A percentile compares a stretch with the other conserved stretches of the same genome.
phyloP scores from a whole-genome alignment of 208 protist genomes.

The Angomonas desouzai region DNA sequence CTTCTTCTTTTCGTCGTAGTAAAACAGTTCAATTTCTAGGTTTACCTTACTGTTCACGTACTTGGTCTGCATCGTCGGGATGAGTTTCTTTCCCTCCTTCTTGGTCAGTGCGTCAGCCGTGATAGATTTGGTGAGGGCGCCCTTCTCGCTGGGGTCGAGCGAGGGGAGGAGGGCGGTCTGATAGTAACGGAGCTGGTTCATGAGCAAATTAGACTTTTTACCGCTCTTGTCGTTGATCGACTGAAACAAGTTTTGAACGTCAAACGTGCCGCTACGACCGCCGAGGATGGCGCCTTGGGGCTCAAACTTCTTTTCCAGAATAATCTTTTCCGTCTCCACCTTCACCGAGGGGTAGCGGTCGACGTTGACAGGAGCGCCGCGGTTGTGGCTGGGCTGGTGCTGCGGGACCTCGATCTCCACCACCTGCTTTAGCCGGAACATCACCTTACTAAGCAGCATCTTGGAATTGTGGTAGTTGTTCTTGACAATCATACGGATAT shows the following conservation, averaged over 20 bases:
- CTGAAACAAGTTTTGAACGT: background rate
- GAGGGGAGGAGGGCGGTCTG: background rate
- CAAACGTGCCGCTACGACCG: background rate
- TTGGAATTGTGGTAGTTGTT: background rate
- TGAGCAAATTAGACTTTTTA: background rate
- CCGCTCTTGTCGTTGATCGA: background rate
- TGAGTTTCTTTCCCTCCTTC: background rate
- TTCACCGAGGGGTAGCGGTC: background rate
- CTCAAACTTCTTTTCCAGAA: slow-evolving; percentile 3
- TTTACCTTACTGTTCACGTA: background rate
- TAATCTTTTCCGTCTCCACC: background rate
- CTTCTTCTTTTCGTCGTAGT: slow-evolving; percentile 3
- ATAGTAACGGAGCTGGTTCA: slow-evolving; percentile 2
- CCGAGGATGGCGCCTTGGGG: background rate
- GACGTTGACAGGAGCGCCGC: background rate
- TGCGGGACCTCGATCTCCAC: background rate
- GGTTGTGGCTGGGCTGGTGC: background rate
- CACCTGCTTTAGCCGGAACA: background rate
- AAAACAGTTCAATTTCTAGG: slow-evolving; percentile 5
- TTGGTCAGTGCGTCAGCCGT: background rate
- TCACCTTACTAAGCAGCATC: background rate
- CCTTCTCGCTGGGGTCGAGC: background rate
- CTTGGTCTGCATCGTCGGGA: background rate
- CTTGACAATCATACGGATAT: slow-evolving; percentile 7
- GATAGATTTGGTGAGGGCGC: background rate